Conservation (phyloP, 148 eudicot genomes). For the Selenicereus undatus region DNA sequence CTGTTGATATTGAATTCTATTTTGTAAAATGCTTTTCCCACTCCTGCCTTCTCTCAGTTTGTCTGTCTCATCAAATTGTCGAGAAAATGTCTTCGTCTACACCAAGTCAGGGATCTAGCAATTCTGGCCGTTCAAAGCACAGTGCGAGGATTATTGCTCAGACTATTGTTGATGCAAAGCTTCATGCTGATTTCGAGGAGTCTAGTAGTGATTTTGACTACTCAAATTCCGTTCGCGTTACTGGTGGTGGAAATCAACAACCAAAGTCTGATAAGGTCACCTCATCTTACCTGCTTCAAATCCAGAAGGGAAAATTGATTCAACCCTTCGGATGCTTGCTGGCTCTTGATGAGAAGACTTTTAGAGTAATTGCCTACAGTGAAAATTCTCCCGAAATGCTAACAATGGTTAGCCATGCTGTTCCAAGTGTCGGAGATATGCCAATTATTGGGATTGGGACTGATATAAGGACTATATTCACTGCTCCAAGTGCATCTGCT, state of each 20-base stretch:
- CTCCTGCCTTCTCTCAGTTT: background rate
- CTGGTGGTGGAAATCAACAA: slow-evolving; percentile 26
- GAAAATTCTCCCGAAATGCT: slow-evolving; percentile 94
- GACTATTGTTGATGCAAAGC: slow-evolving; percentile 74
- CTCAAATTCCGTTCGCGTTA: slow-evolving; percentile 59
- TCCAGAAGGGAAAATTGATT: slow-evolving; percentile 77
- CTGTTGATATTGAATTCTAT: background rate
- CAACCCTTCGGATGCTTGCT: slow-evolving; percentile 92
- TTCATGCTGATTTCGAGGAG: slow-evolving; percentile 83
- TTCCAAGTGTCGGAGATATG: slow-evolving; percentile 78
- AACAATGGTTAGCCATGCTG: slow-evolving; percentile 81
- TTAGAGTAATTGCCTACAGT: slow-evolving; percentile 73
- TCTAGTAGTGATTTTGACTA: slow-evolving; percentile 71
- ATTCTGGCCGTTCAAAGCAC: slow-evolving; percentile 54
- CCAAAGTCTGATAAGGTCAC: slow-evolving; percentile 64
- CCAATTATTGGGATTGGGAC: slow-evolving; percentile 73
- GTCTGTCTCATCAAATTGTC: slow-evolving; percentile 3
- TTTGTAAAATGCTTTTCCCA: background rate
- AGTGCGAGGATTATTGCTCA: slow-evolving; percentile 70
- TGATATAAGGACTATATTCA: slow-evolving; percentile 71
- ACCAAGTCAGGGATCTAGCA: slow-evolving; percentile 59
- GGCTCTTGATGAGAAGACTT: slow-evolving; percentile 79
- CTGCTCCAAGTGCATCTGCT: slow-evolving; percentile 71
- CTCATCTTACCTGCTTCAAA: slow-evolving; percentile 77
- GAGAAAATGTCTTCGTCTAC: slow-evolving; percentile 62